Evolutionary conservation across 2,329 filamentous ascomycete genomes (phyloP).

Genomic region (Neurospora crassa): DNA sequence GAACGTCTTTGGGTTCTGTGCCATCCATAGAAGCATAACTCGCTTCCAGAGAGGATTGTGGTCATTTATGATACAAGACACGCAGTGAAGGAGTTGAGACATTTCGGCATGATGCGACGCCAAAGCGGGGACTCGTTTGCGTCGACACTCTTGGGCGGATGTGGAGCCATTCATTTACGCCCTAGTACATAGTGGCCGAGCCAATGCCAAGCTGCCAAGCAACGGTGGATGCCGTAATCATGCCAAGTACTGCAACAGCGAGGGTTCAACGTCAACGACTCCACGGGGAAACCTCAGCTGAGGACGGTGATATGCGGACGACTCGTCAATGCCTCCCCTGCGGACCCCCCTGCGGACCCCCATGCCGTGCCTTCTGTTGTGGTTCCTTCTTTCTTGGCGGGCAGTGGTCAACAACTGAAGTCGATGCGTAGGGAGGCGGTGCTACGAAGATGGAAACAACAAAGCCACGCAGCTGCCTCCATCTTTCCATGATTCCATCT

Average conservation of each 20-base stretch:
- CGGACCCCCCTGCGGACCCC: too few species aligned
- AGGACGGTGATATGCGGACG: neutral
- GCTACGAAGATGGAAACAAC: neutral
- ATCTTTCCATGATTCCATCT: neutral
- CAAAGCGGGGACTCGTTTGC: neutral
- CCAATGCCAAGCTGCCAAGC: neutral
- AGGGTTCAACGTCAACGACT: neutral
- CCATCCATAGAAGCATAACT: neutral
- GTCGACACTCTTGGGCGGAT: neutral
- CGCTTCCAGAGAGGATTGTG: neutral
- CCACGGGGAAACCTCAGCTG: neutral
- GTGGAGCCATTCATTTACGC: neutral
- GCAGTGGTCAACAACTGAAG: neutral
- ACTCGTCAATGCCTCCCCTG: neutral
- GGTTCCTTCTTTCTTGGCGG: neutral
- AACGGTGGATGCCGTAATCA: neutral
- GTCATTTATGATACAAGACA: neutral
- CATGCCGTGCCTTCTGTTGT: neutral
- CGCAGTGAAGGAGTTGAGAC: neutral
- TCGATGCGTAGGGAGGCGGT: neutral
- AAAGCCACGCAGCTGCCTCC: neutral
- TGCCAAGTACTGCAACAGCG: neutral
- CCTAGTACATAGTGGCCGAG: neutral
- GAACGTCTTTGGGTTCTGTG: neutral
- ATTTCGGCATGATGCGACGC: neutral